phyloP scores from a whole-genome alignment of 2,329 filamentous ascomycete genomes.

The Nakataea oryzae region DNA sequence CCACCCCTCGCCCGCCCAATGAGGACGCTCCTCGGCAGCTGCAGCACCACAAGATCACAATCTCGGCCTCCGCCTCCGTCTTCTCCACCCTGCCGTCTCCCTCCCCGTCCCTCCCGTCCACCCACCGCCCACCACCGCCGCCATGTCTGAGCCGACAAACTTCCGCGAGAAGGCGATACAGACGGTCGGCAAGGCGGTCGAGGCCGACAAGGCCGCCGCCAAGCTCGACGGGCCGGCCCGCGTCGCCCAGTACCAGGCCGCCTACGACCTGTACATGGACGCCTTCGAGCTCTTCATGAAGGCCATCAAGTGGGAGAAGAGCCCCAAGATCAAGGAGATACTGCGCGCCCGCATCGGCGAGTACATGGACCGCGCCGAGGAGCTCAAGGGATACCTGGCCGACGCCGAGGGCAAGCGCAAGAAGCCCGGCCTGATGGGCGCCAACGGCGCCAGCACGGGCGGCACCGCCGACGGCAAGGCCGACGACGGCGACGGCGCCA shows the following conservation, averaged over 20 bases:
- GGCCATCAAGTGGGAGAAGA: slow-evolving; percentile 99
- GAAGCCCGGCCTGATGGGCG: slow-evolving; percentile 61
- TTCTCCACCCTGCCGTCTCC: neutral
- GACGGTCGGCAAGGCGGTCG: slow-evolving; percentile 94
- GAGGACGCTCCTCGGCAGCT: neutral
- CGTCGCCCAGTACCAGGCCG: slow-evolving; percentile 81
- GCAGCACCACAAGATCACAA: neutral
- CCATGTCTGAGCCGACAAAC: slow-evolving; percentile 82
- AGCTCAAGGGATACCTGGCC: slow-evolving; percentile 83
- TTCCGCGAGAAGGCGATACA: slow-evolving; percentile 96
- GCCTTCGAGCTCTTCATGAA: slow-evolving; percentile 98
- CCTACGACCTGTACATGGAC: slow-evolving; percentile 92
- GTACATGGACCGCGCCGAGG: slow-evolving; percentile 98
- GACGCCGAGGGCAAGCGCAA: slow-evolving; percentile 62
- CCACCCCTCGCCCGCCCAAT: no score
- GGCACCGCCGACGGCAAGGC: slow-evolving; percentile 52
- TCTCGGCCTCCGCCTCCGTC: neutral
- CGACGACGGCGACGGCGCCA: slow-evolving; percentile 37
- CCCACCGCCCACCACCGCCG: slow-evolving; percentile 8
- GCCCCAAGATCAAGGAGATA: slow-evolving; percentile 92
- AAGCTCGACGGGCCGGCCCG: slow-evolving; percentile 97
- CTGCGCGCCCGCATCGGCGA: slow-evolving; percentile 90
- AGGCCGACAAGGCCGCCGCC: slow-evolving; percentile 90
- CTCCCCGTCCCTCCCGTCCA: neutral
- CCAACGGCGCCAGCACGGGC: slow-evolving; percentile 56